phyloP scores from a whole-genome alignment of 768 basidiomycete species.

The Tricholoma bakamatsutake region DNA sequence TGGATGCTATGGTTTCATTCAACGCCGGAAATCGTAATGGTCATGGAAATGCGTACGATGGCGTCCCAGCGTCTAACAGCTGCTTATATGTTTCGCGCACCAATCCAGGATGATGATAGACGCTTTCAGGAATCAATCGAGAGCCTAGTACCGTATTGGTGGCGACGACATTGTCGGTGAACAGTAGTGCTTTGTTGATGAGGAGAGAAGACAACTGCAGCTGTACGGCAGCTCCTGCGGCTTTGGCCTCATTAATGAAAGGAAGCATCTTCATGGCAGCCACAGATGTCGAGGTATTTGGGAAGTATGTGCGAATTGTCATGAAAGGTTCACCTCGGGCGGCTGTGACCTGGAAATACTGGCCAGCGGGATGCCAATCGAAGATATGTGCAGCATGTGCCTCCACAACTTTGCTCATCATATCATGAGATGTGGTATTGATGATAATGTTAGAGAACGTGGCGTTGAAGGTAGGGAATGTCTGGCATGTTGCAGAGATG shows the following conservation, averaged over 20 bases:
- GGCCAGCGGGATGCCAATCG: constrained; percentile 27
- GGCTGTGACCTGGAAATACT: constrained; percentile 20
- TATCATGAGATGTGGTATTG: constrained; percentile 9
- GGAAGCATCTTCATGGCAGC: constrained; percentile 15
- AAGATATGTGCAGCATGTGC: constrained; percentile 32
- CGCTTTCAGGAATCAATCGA: constrained; percentile 10
- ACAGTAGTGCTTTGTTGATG: constrained; percentile 13
- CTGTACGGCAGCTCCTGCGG: constrained; percentile 11
- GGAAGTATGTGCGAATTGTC: constrained; percentile 14
- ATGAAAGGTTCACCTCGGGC: neutral
- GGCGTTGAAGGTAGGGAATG: constrained; percentile 27
- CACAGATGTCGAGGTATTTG: constrained; percentile 11
- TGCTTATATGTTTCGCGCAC: constrained; percentile 18
- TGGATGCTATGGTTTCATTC: constrained; percentile 9
- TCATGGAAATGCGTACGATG: constrained; percentile 1
- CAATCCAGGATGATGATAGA: constrained; percentile 11
- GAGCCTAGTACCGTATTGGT: constrained; percentile 12
- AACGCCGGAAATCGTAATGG: neutral
- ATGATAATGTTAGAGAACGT: constrained; percentile 16
- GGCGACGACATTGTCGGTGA: constrained; percentile 12
- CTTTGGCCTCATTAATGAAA: constrained; percentile 13
- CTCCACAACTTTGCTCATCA: constrained; percentile 19
- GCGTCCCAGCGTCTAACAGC: constrained; percentile 15
- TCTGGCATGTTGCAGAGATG: constrained; percentile 27
- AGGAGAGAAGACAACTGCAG: neutral